Evolutionary conservation across 805 yeast species (phyloP).

Genomic region (Pichia kluyveri): DNA sequence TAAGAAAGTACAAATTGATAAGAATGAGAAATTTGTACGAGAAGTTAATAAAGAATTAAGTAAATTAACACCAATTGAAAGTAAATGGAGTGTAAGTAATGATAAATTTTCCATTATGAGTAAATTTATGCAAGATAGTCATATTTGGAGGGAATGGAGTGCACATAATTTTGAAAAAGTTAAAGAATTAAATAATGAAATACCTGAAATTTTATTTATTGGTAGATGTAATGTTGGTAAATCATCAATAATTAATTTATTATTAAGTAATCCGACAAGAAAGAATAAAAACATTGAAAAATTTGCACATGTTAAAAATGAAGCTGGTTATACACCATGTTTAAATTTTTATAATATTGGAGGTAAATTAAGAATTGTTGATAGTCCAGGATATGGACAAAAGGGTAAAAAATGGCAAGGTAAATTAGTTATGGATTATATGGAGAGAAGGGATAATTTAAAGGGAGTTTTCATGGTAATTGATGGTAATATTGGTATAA

Average conservation of each 20-base stretch:
- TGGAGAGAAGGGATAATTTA: conserved; percentile 44
- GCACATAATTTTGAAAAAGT: conserved; percentile 31
- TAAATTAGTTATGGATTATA: conserved; percentile 51
- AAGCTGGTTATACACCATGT: conserved; percentile 42
- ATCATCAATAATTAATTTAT: conserved; percentile 60
- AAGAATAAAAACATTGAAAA: conserved; percentile 10
- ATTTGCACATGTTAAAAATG: conserved; percentile 33
- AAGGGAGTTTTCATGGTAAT: conserved; percentile 53
- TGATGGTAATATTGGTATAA: conserved; percentile 52
- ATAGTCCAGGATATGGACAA: conserved; percentile 87
- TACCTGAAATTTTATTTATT: conserved; percentile 69
- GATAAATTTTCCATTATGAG: background rate
- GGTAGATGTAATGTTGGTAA: conserved; percentile 86
- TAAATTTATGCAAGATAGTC: background rate
- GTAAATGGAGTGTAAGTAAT: background rate
- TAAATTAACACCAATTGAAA: conserved; percentile 4
- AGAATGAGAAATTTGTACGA: background rate
- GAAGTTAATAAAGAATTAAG: conserved; percentile 12
- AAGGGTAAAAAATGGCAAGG: conserved; percentile 66
- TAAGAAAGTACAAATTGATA: background rate
- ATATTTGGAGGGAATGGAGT: conserved; percentile 51
- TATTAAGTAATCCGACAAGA: conserved; percentile 30
- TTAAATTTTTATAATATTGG: conserved; percentile 67
- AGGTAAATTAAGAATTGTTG: conserved; percentile 56
- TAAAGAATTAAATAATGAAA: conserved; percentile 1